Conservation (phyloP, 345 rosid genomes). For the Raphanus sativus region DNA sequence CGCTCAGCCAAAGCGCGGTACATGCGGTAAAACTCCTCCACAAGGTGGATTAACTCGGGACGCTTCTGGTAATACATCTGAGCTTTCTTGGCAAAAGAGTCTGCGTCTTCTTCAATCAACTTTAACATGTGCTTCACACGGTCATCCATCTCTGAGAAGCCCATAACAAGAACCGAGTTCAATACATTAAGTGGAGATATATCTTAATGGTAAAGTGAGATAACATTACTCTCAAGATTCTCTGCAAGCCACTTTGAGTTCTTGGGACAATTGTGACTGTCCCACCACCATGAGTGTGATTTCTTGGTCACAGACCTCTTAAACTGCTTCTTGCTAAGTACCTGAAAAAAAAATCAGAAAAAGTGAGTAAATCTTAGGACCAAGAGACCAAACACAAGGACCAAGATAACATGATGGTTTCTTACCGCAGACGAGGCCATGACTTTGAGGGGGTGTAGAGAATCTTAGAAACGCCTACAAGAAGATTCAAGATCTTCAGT, state of each 20-base stretch:
- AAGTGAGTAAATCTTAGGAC: neutral
- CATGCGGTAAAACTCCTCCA: constrained; percentile 80
- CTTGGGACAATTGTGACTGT: constrained; percentile 72
- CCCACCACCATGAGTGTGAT: constrained; percentile 90
- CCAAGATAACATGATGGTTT: neutral
- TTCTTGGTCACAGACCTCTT: constrained; percentile 52
- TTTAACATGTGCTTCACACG: constrained; percentile 72
- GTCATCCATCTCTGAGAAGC: constrained; percentile 75
- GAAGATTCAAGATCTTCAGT: constrained; percentile 14
- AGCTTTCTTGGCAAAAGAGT: constrained; percentile 86
- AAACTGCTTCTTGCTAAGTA: constrained; percentile 40
- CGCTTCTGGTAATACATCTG: constrained; percentile 83
- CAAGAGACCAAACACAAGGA: constrained; percentile 20
- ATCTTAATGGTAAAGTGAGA: neutral
- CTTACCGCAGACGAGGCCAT: constrained; percentile 42
- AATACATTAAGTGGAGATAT: neutral
- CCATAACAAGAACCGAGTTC: constrained; percentile 6
- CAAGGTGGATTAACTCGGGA: constrained; percentile 70
- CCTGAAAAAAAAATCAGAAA: constrained; percentile 24
- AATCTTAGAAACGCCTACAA: constrained; percentile 10
- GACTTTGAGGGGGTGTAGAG: neutral
- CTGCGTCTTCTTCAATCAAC: constrained; percentile 86
- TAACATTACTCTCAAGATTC: constrained; percentile 68
- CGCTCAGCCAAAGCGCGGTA: constrained; percentile 87
- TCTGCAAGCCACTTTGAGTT: constrained; percentile 87